phyloP scores from a whole-genome alignment of 345 rosid species.

The Citrus medica region DNA sequence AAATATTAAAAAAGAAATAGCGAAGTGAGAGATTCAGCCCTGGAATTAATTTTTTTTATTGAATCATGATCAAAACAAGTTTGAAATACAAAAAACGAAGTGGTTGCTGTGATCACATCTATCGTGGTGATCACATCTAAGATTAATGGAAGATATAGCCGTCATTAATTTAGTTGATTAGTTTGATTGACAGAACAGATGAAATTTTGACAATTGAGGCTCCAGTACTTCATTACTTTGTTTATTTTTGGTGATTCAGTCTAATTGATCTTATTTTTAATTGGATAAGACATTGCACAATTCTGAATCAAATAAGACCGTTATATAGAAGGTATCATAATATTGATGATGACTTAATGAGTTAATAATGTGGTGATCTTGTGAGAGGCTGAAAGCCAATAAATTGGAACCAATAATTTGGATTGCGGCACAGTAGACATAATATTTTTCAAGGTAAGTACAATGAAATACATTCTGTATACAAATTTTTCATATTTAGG shows the following conservation, averaged over 20 bases:
- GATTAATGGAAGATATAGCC: neutral
- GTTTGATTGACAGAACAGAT: neutral
- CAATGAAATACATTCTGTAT: no score
- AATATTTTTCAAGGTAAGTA: no score
- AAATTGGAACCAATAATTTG: no score
- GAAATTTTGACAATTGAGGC: neutral
- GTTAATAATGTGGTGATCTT: neutral
- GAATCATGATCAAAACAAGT: neutral
- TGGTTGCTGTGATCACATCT: neutral
- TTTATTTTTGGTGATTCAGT: neutral
- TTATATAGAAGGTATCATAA: neutral
- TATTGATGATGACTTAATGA: neutral
- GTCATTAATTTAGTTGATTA: neutral
- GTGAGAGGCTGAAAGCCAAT: neutral
- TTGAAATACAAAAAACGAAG: neutral
- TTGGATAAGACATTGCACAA: neutral
- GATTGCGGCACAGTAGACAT: no score
- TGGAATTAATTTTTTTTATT: neutral
- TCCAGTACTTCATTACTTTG: no score
- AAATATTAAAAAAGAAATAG: neutral
- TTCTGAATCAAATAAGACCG: neutral
- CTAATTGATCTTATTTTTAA: neutral
- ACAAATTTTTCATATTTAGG: no score
- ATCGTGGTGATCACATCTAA: neutral
- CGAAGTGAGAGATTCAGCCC: neutral